phyloP scores from a whole-genome alignment of 306 rosid species.

The Vigna trinervia region DNA sequence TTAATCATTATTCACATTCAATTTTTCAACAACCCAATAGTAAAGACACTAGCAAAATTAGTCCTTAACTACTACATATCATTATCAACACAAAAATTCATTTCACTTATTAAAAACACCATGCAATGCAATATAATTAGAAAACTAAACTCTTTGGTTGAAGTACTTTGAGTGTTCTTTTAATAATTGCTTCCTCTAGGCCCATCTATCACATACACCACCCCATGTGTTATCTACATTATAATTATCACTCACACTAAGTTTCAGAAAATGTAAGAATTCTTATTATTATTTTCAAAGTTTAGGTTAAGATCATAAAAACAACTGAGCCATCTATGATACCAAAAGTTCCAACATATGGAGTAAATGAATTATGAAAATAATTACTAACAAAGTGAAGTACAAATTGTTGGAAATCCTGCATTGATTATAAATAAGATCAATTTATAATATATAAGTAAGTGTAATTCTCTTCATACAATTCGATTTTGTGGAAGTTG shows the following conservation, averaged over 20 bases:
- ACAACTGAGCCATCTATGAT: background rate
- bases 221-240: conserved; percentile 1
- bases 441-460: too few relatives aligned
- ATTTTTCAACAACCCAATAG: conserved; percentile 35
- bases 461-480: too few relatives aligned
- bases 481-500: too few relatives aligned
- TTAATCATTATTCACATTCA: conserved; percentile 21
- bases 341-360: background rate
- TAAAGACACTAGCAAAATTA: background rate
- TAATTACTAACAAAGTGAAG: background rate
- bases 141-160: conserved; percentile 8
- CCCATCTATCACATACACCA: conserved; percentile 36
- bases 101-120: conserved; percentile 28
- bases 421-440: too few relatives aligned
- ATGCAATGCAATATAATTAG: conserved; percentile 11
- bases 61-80: conserved; percentile 28
- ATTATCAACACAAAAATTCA: conserved; percentile 26
- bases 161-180: conserved; percentile 20
- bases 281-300: background rate
- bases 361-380: background rate
- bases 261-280: background rate
- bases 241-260: background rate
- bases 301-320: conserved; percentile 15
- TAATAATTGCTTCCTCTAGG: conserved; percentile 36
- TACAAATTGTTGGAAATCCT: background rate